Evolutionary conservation across 2,329 filamentous ascomycete genomes (phyloP), one percentile per base, ranked within the genome.

Genomic region (Camptophora hylomeconis): DNA sequence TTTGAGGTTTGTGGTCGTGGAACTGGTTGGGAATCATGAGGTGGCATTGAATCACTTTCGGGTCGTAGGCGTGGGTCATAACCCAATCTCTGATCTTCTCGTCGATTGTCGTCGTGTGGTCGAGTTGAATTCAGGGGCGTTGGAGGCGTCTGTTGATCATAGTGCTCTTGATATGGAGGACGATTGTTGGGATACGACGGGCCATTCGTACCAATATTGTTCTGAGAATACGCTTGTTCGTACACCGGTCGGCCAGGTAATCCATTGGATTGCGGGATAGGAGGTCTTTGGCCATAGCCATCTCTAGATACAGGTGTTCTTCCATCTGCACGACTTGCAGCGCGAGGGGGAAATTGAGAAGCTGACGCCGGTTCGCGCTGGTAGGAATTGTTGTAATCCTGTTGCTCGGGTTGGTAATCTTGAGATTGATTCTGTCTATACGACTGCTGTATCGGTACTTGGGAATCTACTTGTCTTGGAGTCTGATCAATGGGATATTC

Each of bases 51-150:
- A 14, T 33, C 35, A 15, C 34, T 32, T 28, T 32, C 25, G 17
- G 26, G 31, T 33, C 34, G 29, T 15, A 22, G 37, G 15, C 23
- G 28, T n/a, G 21, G 24, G 3, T 39, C 28, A 26, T 35, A 36
- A 15, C 24, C 41, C 37, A 46, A 46, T 9, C 31, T 31, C 28
- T 43, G 38, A 15, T 38, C 30, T 15, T 28, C 41, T 13, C 34
- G 33, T 12, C 26, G 26, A 14, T 38, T 24, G n/a, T 17, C 35
- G 6, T 33, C 33, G 18, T 31, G 29, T 26, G 28, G 27, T 14
- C 33, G 34, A 19, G 32, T 7, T 8, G n/a, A 5, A 24, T 19
- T 28, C 35, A 18, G 26, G 24, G 20, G n/a, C 24, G 12, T 34
- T 28, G 17, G 14, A 17, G 31, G 17, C 6, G 27, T 28, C 12